phyloP scores from a whole-genome alignment of 768 basidiomycete genomes.

The Leucocoprinus leucothites region DNA sequence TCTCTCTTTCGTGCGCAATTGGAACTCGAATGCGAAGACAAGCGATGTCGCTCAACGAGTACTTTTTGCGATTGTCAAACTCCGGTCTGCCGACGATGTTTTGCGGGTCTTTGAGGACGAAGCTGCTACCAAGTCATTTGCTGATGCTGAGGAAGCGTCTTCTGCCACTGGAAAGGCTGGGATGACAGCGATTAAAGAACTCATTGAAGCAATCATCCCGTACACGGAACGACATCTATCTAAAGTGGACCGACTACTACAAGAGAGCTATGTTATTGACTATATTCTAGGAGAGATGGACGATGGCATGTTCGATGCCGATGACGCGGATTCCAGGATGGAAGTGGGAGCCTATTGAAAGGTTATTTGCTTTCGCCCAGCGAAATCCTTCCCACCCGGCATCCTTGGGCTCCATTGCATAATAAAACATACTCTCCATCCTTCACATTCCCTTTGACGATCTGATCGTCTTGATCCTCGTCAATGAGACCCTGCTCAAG shows the following conservation, averaged over 20 bases:
- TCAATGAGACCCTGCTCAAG: conserved; percentile 54
- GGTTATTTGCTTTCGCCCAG: not conserved
- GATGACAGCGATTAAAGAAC: conserved; percentile 55
- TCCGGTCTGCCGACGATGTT: conserved; percentile 73
- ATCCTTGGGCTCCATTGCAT: conserved; percentile 73
- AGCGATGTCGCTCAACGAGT: conserved; percentile 82
- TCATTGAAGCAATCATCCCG: conserved; percentile 84
- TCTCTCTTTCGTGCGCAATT: conserved; percentile 78
- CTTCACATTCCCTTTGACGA: conserved; percentile 41
- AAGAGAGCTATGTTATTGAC: conserved; percentile 96
- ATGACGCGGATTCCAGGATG: conserved; percentile 42
- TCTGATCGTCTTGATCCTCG: conserved; percentile 42
- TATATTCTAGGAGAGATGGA: conserved; percentile 88
- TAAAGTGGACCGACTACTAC: conserved; percentile 80
- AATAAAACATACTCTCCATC: conserved; percentile 65
- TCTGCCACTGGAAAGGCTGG: conserved; percentile 20
- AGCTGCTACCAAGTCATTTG: conserved; percentile 28
- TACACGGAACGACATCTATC: conserved; percentile 93
- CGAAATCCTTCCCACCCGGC: conserved; percentile 51
- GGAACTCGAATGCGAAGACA: conserved; percentile 95
- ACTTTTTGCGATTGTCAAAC: conserved; percentile 76
- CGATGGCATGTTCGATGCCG: conserved; percentile 61
- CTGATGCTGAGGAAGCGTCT: conserved; percentile 17
- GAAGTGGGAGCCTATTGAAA: conserved; percentile 30
- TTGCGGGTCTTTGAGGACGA: conserved; percentile 58